Conservation (phyloP, 352 stramenopile species). For the Pythium scleroteichum region DNA sequence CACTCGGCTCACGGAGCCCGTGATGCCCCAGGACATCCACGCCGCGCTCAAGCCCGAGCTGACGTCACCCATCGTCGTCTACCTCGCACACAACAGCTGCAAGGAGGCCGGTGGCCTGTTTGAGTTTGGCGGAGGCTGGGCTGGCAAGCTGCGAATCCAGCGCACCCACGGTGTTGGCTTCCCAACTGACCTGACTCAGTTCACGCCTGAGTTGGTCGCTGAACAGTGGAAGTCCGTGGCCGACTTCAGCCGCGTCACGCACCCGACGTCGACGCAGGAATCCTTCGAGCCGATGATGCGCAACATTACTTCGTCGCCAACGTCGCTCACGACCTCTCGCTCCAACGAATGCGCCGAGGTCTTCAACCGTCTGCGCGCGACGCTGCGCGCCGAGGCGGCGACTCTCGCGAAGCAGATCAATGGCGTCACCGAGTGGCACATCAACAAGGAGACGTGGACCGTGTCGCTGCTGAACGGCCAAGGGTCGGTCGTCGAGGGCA, state of each 20-base stretch:
- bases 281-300: conserved; percentile 79
- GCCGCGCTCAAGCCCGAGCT: conserved; percentile 59
- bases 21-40: conserved; percentile 67
- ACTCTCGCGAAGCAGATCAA: conserved; percentile 60
- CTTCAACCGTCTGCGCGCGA: conserved; percentile 51
- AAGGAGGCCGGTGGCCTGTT: conserved; percentile 57
- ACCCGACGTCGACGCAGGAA: conserved; percentile 68
- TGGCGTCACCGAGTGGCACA: conserved; percentile 66
- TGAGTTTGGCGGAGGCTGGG: conserved; percentile 67
- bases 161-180: conserved; percentile 73
- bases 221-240: conserved; percentile 67
- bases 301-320: conserved; percentile 53
- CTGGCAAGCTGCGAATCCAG: conserved; percentile 63
- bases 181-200: conserved; percentile 51
- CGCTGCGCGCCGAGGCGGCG: conserved; percentile 41
- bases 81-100: conserved; percentile 57
- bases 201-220: conserved; percentile 64
- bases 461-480: conserved; percentile 60
- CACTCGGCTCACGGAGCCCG: conserved; percentile 59
- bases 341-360: conserved; percentile 58
- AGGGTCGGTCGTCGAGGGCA: conserved; percentile 45
- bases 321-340: conserved; percentile 54
- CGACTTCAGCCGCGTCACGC: conserved; percentile 67
- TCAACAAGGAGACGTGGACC: conserved; percentile 72
- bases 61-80: conserved; percentile 65